Conservation (phyloP, 2,329 filamentous ascomycete species). For the Colletotrichum sp. region DNA sequence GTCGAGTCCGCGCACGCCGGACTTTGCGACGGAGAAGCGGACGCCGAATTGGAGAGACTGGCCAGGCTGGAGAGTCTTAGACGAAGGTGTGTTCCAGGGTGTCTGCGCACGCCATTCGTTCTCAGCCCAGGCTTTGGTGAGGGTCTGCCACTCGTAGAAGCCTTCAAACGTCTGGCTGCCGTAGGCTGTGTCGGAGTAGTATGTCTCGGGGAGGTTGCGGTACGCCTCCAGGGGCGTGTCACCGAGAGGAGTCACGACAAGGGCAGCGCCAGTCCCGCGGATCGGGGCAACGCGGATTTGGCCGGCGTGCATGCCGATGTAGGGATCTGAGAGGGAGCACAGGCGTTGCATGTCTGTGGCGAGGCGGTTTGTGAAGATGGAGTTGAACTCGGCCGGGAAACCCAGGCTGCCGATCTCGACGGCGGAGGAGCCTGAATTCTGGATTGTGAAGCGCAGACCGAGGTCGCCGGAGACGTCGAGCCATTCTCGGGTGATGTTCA, state of each 20-base stretch:
- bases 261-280: constrained; percentile 52
- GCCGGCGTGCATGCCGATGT: constrained; percentile 62
- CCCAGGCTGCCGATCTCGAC: constrained; percentile 63
- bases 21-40: constrained; percentile 51
- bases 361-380: constrained; percentile 60
- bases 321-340: constrained; percentile 63
- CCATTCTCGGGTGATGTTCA: constrained; percentile 59
- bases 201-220: constrained; percentile 53
- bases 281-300: constrained; percentile 59
- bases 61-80: constrained; percentile 47
- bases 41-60: constrained; percentile 53
- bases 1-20: constrained; percentile 52
- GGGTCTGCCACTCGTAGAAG: constrained; percentile 64
- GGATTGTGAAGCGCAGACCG: constrained; percentile 55
- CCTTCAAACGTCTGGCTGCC: constrained; percentile 63
- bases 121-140: constrained; percentile 59
- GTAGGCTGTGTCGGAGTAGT: constrained; percentile 45
- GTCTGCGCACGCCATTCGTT: constrained; percentile 53
- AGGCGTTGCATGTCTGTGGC: constrained; percentile 51
- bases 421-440: constrained; percentile 41
- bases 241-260: constrained; percentile 59
- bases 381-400: constrained; percentile 66
- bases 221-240: constrained; percentile 56
- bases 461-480: constrained; percentile 52
- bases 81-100: constrained; percentile 62